phyloP scores from a whole-genome alignment of 106 monocot species.

The Apostasia ramifera region DNA sequence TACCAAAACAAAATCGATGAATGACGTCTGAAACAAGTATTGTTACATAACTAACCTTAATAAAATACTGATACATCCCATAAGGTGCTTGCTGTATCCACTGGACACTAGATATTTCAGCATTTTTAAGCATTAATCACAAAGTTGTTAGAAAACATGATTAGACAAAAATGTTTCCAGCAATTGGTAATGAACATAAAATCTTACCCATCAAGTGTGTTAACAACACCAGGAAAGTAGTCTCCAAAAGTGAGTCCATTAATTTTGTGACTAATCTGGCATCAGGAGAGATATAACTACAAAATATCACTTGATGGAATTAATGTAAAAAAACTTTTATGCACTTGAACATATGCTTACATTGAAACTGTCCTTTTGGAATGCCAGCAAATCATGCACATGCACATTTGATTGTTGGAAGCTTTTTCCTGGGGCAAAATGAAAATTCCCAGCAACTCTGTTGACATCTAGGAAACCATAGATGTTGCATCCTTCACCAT shows the following conservation, averaged over 20 bases:
- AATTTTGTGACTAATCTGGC: conserved; percentile 88
- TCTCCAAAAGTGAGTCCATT: conserved; percentile 75
- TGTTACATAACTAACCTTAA: conserved; percentile 42
- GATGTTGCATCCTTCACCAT: conserved; percentile 96
- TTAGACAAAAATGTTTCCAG: conserved; percentile 2
- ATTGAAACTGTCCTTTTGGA: conserved; percentile 88
- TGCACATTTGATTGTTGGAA: conserved; percentile 87
- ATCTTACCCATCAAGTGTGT: conserved; percentile 95
- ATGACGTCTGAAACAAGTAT: neutral
- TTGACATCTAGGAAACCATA: conserved; percentile 93
- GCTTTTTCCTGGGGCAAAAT: conserved; percentile 98
- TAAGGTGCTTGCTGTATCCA: conserved; percentile 74
- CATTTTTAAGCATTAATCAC: conserved; percentile 6
- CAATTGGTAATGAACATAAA: neutral
- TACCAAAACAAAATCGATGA: neutral
- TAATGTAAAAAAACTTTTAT: conserved; percentile 6
- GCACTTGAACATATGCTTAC: conserved; percentile 31
- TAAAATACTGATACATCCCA: conserved; percentile 94
- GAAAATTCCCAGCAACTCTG: conserved; percentile 97
- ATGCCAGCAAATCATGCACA: conserved; percentile 79
- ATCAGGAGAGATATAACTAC: conserved; percentile 3
- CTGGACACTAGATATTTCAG: conserved; percentile 39
- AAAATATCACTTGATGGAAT: conserved; percentile 5
- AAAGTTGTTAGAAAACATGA: neutral
- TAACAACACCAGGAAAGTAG: conserved; percentile 78